Evolutionary conservation across 352 stramenopile species (phyloP), one percentile per base, ranked within the genome.

Genomic region (Salisapilia sapeloensis): DNA sequence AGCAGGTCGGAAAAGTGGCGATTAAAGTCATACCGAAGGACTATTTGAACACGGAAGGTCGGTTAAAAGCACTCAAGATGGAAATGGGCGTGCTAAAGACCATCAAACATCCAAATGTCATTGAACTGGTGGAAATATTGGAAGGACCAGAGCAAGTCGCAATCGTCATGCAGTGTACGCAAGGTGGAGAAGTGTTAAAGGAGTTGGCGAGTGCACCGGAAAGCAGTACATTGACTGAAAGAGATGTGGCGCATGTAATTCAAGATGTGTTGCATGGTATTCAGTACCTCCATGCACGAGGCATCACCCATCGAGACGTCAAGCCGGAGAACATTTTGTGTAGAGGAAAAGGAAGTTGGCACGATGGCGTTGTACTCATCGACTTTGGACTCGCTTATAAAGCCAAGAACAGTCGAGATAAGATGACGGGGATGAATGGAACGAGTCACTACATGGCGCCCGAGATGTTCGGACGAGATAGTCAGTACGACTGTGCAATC

Each of bases 321-420:
- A 90, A 90, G 42, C 47, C 80, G 23, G 74, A 90, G 41, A 90
- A 90, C 45, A 53, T 90, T n/a, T 32, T 90, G 35, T 69, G 66
- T 44, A 71, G 69, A 40, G 20, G 12, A 2, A 60, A 51, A 0
- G 15, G 35, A 2, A 35, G 67, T 30, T 22, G 75, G 5, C 42
- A 40, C 11, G 50, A 62, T 18, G 64, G 70, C 25, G 53, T 82
- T 18, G 26, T 82, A 42, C 53, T 89, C 10, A 77, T 89, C 20
- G 74, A 89, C 38, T 89, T 89, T 58, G 74, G 74, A 2, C 51
- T 89, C 23, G 69, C 74, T 13, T 62, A 89, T 38, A 46, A 56
- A 22, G 53, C 53, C 13, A 63, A 42, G 12, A 40, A 60, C 6
- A 54, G 56, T 17, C 44, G 29, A 9, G 35, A 24, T 6, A 48